phyloP scores from a whole-genome alignment of 1,284 basidiomycete genomes.

The Cryptococcus sp. region DNA sequence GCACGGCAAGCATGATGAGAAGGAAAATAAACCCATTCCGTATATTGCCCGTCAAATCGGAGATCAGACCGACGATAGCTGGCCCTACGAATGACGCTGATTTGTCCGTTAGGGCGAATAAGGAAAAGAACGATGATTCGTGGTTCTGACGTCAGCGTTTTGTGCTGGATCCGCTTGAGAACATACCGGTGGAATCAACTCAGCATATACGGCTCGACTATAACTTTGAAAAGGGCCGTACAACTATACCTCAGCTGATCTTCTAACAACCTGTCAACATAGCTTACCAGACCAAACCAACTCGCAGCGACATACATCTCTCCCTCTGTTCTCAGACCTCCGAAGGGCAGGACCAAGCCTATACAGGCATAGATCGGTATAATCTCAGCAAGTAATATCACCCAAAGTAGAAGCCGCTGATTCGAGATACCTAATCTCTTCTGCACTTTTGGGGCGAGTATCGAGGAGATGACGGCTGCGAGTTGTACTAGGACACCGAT shows the following conservation, averaged over 20 bases:
- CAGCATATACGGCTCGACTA: slow-evolving; percentile 44
- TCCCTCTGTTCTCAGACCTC: slow-evolving; percentile 65
- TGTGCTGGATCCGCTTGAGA: neutral
- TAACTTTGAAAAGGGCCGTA: slow-evolving; percentile 47
- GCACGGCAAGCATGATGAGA: slow-evolving; percentile 68
- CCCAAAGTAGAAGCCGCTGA: slow-evolving; percentile 59
- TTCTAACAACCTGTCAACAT: slow-evolving; percentile 54
- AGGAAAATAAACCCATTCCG: slow-evolving; percentile 86
- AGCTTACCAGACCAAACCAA: slow-evolving; percentile 66
- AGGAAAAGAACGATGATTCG: slow-evolving; percentile 53
- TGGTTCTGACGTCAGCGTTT: slow-evolving; percentile 27
- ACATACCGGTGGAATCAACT: slow-evolving; percentile 44
- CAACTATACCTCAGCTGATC: slow-evolving; percentile 22
- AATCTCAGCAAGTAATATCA: slow-evolving; percentile 62
- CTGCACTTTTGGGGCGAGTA: slow-evolving; percentile 42
- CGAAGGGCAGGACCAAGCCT: slow-evolving; percentile 63
- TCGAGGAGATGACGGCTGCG: slow-evolving; percentile 41
- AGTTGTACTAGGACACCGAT: slow-evolving; percentile 47
- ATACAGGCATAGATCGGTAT: slow-evolving; percentile 80
- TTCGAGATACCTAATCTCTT: slow-evolving; percentile 59
- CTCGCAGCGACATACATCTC: slow-evolving; percentile 81
- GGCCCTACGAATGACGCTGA: slow-evolving; percentile 86
- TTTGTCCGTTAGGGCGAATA: slow-evolving; percentile 77
- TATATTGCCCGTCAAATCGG: slow-evolving; percentile 81
- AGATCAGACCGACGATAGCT: slow-evolving; percentile 74